Conservation (phyloP, 1,139 yeast species). For the Geotrichum restrictum region DNA sequence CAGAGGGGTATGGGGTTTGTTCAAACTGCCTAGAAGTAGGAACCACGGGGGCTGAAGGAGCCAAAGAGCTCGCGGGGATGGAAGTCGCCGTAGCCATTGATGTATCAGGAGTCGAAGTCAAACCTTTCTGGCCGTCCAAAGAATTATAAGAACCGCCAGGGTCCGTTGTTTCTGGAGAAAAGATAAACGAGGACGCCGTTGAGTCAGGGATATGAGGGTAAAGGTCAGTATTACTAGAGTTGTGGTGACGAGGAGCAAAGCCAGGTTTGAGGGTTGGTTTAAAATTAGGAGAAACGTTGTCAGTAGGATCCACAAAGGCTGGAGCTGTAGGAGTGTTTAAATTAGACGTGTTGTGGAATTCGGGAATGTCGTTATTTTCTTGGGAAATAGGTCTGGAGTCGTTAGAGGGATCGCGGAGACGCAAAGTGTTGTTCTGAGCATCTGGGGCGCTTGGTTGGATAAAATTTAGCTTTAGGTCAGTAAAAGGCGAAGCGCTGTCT, state of each 20-base stretch:
- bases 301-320: background rate
- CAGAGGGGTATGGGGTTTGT: background rate
- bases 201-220: background rate
- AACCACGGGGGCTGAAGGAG: slow-evolving; percentile 5
- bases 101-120: too few species aligned
- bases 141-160: background rate
- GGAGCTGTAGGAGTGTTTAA: background rate
- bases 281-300: background rate
- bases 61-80: background rate
- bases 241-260: background rate
- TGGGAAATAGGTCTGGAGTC: background rate
- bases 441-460: background rate
- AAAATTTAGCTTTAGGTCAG: slow-evolving; percentile 11
- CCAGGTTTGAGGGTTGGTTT: background rate
- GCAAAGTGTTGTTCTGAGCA: too few species aligned
- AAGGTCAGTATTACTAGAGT: background rate
- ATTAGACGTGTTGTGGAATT: background rate
- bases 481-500: slow-evolving; percentile 15
- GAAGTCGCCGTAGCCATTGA: slow-evolving; percentile 5
- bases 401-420: too few species aligned
- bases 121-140: background rate
- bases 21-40: slow-evolving; percentile 5
- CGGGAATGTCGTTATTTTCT: background rate
- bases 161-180: background rate
- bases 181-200: slow-evolving; percentile 5